phyloP scores from a whole-genome alignment of 208 protist genomes.

The Naegleria lovaniensis region DNA sequence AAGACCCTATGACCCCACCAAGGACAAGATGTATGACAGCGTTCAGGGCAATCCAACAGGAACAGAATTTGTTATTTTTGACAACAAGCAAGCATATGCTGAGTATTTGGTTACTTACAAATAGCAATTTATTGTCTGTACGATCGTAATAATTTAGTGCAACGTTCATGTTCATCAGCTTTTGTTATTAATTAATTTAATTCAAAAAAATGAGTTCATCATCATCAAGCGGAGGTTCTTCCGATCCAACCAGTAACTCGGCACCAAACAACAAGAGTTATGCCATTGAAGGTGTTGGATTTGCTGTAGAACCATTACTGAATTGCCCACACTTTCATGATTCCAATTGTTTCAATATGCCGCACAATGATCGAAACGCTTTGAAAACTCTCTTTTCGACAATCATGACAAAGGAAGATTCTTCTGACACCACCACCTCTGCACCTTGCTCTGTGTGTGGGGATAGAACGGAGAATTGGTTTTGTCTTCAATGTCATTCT shows the following conservation, averaged over 20 bases:
- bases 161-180: too few species aligned
- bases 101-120: neutral
- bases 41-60: neutral
- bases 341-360: neutral
- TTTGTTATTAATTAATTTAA: too few species aligned
- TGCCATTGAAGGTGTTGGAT: neutral
- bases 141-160: too few species aligned
- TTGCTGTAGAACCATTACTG: neutral
- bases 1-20: neutral
- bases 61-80: neutral
- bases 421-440: neutral
- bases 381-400: neutral
- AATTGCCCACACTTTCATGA: neutral
- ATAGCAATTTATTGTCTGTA: too few species aligned
- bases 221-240: too few species aligned
- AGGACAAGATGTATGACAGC: neutral
- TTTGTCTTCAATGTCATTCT: neutral
- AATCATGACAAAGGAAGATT: too few species aligned
- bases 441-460: neutral
- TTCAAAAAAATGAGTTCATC: too few species aligned
- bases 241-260: too few species aligned
- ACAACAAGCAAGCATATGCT: neutral
- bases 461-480: neutral
- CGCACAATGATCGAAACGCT: neutral
- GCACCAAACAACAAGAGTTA: neutral